phyloP scores from a whole-genome alignment of 495 filamentous ascomycete genomes.

The Hypoxylon cercidicola region DNA sequence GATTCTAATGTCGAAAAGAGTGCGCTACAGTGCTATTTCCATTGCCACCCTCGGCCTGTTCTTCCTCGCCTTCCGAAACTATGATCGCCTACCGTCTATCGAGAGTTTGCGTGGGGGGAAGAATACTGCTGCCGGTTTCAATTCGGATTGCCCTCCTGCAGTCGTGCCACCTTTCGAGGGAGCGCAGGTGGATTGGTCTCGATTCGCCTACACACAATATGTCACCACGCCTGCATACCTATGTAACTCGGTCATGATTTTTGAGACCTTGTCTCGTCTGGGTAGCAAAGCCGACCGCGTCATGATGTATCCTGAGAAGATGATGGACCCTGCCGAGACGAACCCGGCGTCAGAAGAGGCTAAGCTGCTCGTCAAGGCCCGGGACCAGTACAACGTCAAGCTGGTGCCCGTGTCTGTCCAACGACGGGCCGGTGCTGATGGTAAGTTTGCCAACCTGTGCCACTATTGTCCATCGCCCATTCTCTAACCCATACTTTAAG shows the following conservation, averaged over 20 bases:
- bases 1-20: conserved; percentile 45
- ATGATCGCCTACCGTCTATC: conserved; percentile 44
- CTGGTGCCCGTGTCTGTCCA: conserved; percentile 69
- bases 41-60: conserved; percentile 39
- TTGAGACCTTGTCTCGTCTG: conserved; percentile 69
- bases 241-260: conserved; percentile 81
- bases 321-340: conserved; percentile 55
- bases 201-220: conserved; percentile 77
- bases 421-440: conserved; percentile 54
- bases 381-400: conserved; percentile 68
- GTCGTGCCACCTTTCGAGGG: conserved; percentile 41
- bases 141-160: conserved; percentile 43
- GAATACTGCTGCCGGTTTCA: conserved; percentile 16
- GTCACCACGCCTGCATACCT: conserved; percentile 74
- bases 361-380: conserved; percentile 67
- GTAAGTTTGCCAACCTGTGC: conserved; percentile 38
- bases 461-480: background rate
- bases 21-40: conserved; percentile 42
- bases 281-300: conserved; percentile 72
- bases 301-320: conserved; percentile 69
- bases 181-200: conserved; percentile 63
- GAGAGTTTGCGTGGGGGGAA: conserved; percentile 37
- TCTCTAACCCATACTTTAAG: conserved; percentile 41
- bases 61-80: conserved; percentile 46
- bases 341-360: conserved; percentile 58